Evolutionary conservation across 2,329 filamentous ascomycete genomes (phyloP).

Genomic region (Diplodia seriata): DNA sequence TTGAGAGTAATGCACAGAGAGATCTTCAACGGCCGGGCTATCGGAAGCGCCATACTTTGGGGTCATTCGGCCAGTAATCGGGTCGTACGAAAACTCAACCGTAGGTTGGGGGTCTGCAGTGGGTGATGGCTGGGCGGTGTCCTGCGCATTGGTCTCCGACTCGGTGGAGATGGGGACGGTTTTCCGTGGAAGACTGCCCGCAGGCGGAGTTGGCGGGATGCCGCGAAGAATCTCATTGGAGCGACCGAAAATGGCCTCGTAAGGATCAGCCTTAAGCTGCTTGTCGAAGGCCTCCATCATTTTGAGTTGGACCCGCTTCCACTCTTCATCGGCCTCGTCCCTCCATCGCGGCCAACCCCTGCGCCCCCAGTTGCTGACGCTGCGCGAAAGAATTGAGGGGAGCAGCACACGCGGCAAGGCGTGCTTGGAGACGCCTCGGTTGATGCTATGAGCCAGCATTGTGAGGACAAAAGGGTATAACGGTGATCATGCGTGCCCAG

Average conservation of each 20-base stretch:
- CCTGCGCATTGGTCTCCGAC: neutral
- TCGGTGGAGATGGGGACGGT: conserved; percentile 36
- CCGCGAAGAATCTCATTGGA: conserved; percentile 46
- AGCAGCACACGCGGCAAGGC: neutral
- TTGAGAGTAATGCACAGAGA: conserved; percentile 27
- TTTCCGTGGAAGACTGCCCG: conserved; percentile 32
- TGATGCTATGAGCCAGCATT: conserved; percentile 29
- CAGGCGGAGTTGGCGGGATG: conserved; percentile 44
- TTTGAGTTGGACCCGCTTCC: conserved; percentile 16
- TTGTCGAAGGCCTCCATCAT: conserved; percentile 28
- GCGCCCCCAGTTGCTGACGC: conserved; percentile 27
- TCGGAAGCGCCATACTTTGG: conserved; percentile 24
- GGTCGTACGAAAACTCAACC: conserved; percentile 43
- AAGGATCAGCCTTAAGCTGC: conserved; percentile 50
- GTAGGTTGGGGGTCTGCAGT: neutral
- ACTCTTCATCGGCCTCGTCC: conserved; percentile 26
- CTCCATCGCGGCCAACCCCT: conserved; percentile 30
- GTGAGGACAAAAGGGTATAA: neutral
- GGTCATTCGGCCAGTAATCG: conserved; percentile 48
- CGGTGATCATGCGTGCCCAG: conserved; percentile 15
- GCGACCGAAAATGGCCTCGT: conserved; percentile 53
- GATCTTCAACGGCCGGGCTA: conserved; percentile 29
- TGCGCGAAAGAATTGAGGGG: conserved; percentile 2
- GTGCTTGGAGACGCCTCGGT: conserved; percentile 21
- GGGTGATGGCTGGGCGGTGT: neutral